Evolutionary conservation across 1,139 yeast genomes (phyloP), one percentile per base, ranked within the genome.

Genomic region (Scheffersomyces stambukii): DNA sequence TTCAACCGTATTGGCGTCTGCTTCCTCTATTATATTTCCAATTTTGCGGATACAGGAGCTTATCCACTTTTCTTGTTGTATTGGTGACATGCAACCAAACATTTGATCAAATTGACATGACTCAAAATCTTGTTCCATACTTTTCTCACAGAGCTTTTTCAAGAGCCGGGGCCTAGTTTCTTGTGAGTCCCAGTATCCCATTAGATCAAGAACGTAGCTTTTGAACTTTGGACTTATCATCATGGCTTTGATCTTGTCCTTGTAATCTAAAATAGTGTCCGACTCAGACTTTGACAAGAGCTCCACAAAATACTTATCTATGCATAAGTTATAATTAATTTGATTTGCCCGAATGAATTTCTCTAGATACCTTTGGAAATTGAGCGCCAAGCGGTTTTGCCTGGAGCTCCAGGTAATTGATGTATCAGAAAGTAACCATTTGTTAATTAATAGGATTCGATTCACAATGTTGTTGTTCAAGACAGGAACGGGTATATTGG

Each of bases 1-100:
- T 8, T 32, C 21, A 5, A 26, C n/a, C 10, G 18, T 11, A 15
- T 15, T 9, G 15, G 26, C 27, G 23, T 29, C 31, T 12, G 29
- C 19, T 9, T 19, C 10, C 8, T 9, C 13, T 14, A 32, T n/a
- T 8, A 29, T 23, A 9, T 21, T 8, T 5, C 25, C 21, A 4
- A 35, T 11, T n/a, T 24, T 29, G 5, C 27, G 17, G 5, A 36
- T 22, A 12, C 34, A n/a, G 5, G 20, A 19, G 13, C 25, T 18
- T 7, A 34, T 28, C 38, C 41, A 40, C 4, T n/a, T 13, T 6
- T 22, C 15, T 17, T 32, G 29, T 21, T 38, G 33, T 11, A 16
- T 21, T 18, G 23, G 33, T 5, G 43, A 34, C 15, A 36, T 18
- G 16, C 33, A 32, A 12, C 29, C 37, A 30, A 38, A 29, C 7